Evolutionary conservation across 352 stramenopile genomes (phyloP).

Genomic region (Globisporangium spinosum): DNA sequence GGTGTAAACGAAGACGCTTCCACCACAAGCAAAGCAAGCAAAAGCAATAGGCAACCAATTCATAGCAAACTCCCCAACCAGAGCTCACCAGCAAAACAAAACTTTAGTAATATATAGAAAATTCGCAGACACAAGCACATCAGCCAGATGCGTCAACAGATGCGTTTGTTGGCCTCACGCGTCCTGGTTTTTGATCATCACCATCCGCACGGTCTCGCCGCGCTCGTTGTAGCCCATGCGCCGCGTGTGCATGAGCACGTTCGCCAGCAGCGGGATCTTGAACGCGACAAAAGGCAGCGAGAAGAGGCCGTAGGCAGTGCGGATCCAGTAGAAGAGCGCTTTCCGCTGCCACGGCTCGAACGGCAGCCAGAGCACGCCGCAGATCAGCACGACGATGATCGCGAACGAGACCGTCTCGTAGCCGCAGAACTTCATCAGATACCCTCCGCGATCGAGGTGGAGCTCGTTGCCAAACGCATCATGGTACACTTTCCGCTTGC

Average conservation of each 20-base stretch:
- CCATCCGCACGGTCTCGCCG: constrained; percentile 65
- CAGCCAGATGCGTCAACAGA: neutral
- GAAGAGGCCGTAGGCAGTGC: constrained; percentile 79
- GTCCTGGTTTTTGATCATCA: constrained; percentile 31
- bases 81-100: neutral
- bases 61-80: neutral
- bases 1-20: constrained; percentile 28
- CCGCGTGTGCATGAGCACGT: constrained; percentile 78
- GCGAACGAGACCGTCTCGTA: constrained; percentile 84
- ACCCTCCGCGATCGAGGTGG: constrained; percentile 74
- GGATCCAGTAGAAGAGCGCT: constrained; percentile 85
- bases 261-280: constrained; percentile 82
- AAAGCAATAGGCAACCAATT: neutral
- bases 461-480: constrained; percentile 83
- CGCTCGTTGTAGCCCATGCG: constrained; percentile 84
- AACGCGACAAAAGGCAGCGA: constrained; percentile 87
- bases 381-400: constrained; percentile 59
- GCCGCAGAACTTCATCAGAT: constrained; percentile 84
- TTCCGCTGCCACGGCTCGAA: constrained; percentile 79
- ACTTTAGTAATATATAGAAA: constrained; percentile 16
- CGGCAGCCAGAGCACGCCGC: constrained; percentile 59
- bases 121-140: neutral
- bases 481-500: constrained; percentile 42
- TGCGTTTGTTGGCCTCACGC: neutral
- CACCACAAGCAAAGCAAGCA: neutral